Evolutionary conservation across 495 filamentous ascomycete genomes (phyloP).

Genomic region (Lepidopterella palustris): DNA sequence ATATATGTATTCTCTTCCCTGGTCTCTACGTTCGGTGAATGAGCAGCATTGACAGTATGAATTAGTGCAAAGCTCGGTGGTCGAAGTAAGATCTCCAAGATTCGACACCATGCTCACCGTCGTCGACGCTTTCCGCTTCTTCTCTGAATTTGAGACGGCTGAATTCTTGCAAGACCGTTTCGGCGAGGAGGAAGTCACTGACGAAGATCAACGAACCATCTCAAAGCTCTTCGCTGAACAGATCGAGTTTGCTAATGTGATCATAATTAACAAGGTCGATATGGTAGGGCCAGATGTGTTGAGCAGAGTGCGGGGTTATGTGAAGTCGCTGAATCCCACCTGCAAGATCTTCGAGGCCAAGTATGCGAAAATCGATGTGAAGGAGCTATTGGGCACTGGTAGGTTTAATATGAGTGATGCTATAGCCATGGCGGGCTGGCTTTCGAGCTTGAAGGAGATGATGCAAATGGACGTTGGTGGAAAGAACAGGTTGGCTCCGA

Average conservation of each 20-base stretch:
- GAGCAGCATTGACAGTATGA: constrained; percentile 27
- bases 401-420: constrained; percentile 44
- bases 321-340: constrained; percentile 46
- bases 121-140: constrained; percentile 54
- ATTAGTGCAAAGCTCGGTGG: constrained; percentile 40
- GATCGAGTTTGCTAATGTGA: constrained; percentile 56
- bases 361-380: constrained; percentile 44
- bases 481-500: constrained; percentile 44
- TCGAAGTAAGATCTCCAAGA: constrained; percentile 45
- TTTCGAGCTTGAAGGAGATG: constrained; percentile 49
- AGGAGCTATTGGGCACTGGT: constrained; percentile 47
- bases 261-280: constrained; percentile 52
- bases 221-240: constrained; percentile 57
- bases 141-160: constrained; percentile 51
- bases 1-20: constrained; percentile 31
- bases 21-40: background rate
- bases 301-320: constrained; percentile 40
- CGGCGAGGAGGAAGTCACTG: constrained; percentile 36
- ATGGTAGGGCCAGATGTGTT: constrained; percentile 38
- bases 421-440: constrained; percentile 43
- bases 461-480: constrained; percentile 39
- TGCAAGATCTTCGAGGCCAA: constrained; percentile 46
- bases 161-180: constrained; percentile 49
- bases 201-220: constrained; percentile 54
- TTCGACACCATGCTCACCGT: constrained; percentile 56